A percentile compares a stretch with the other conserved stretches of the same genome.
These are phyloP conservation scores for Septoria petroselini DNA, from an alignment of 2,329 filamentous ascomycete genomes.

Conservation along the genomic window DNA sequence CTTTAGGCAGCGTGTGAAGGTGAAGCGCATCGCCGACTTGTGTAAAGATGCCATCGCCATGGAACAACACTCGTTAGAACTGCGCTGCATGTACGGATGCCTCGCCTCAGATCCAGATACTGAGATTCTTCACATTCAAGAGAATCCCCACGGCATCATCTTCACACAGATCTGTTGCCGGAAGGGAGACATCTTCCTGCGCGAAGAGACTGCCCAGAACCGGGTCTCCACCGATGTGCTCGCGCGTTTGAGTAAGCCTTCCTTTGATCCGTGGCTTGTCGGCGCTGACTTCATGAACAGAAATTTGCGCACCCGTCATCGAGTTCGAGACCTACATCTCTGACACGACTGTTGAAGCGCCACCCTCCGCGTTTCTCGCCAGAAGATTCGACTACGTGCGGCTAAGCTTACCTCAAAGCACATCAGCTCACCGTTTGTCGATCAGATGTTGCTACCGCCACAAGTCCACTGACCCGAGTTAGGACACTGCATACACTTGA, in stretches of 20 bases:
- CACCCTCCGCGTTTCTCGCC: neutral
- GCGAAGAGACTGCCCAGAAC: neutral
- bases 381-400: neutral
- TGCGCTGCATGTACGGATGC: conserved; percentile 9
- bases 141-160: neutral
- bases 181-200: neutral
- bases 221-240: neutral
- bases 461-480: neutral
- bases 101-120: conserved; percentile 1
- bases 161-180: conserved; percentile 3
- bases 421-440: neutral
- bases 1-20: neutral
- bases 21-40: too few species aligned
- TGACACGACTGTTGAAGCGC: conserved; percentile 4
- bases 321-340: conserved; percentile 5
- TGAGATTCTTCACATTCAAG: neutral
- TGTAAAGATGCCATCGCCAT: neutral
- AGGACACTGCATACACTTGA: conserved; percentile 1
- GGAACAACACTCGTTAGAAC: neutral
- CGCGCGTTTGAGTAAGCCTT: conserved; percentile 2
- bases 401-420: neutral
- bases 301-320: neutral
- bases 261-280: neutral
- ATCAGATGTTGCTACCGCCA: neutral
- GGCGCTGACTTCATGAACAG: neutral